Percentiles rank a stretch among this genome's conserved stretches.
Conservation (phyloP, 208 protist genomes). For the Spongospora subterranea region DNA sequence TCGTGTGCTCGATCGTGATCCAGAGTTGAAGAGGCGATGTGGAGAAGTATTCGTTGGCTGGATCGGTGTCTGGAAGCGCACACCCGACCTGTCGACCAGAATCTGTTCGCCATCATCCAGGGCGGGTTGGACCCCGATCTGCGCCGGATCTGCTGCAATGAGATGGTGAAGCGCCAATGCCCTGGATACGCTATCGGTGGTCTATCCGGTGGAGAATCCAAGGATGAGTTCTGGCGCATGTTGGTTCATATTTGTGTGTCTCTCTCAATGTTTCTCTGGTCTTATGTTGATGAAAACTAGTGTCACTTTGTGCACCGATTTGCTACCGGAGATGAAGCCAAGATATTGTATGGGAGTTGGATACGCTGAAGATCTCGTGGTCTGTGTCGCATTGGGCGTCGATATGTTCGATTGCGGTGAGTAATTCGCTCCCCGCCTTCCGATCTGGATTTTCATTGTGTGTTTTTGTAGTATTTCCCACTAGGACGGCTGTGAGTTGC, state of each 20-base stretch:
- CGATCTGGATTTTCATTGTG: not conserved
- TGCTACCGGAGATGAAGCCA: slow-evolving; percentile 82
- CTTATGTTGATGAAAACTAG: not conserved
- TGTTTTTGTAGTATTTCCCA: slow-evolving; percentile 82
- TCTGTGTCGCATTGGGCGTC: slow-evolving; percentile 95
- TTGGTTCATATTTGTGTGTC: not conserved
- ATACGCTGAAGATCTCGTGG: slow-evolving; percentile 97
- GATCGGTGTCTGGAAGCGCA: slow-evolving; percentile 95
- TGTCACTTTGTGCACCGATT: slow-evolving; percentile 83
- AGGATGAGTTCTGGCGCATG: slow-evolving; percentile 92
- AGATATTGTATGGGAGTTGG: slow-evolving; percentile 98
- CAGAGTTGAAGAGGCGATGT: slow-evolving; percentile 90
- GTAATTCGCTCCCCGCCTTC: not conserved
- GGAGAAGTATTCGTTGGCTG: slow-evolving; percentile 94
- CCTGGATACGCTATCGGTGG: slow-evolving; percentile 98
- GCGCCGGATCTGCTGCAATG: slow-evolving; percentile 85
- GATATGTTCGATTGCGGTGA: slow-evolving; percentile 99
- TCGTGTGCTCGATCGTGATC: too few relatives aligned
- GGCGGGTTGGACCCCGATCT: slow-evolving; percentile 87
- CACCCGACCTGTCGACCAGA: slow-evolving; percentile 85
- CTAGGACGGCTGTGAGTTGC: slow-evolving; percentile 94
- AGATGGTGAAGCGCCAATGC: slow-evolving; percentile 88
- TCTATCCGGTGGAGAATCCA: slow-evolving; percentile 95
- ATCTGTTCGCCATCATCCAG: slow-evolving; percentile 98
- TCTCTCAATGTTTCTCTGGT: too few relatives aligned